A percentile compares a stretch with the other conserved stretches of the same genome.
These are phyloP conservation scores for Thermothielavioides terrestris DNA, from an alignment of 495 filamentous ascomycete genomes.

Conservation along the genomic window DNA sequence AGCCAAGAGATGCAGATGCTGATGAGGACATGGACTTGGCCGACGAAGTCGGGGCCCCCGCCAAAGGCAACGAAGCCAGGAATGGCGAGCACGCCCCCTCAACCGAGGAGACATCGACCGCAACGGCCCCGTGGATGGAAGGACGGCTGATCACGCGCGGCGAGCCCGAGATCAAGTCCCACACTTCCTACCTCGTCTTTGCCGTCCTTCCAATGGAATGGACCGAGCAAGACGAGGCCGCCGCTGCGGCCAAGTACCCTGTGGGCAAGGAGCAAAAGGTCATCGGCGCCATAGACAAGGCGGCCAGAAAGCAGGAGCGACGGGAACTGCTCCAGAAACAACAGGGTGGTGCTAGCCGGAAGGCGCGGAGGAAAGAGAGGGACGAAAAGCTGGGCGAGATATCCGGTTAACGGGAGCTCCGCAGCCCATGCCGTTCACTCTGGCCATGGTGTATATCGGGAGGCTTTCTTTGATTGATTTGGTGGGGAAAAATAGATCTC, in stretches of 20 bases:
- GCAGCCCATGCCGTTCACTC: too few species aligned
- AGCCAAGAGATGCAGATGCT: constrained; percentile 18
- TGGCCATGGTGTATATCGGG: too few species aligned
- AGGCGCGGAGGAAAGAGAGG: constrained; percentile 24
- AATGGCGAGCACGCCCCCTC: constrained; percentile 5
- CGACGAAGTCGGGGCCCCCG: constrained; percentile 8
- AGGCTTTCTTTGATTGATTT: too few species aligned
- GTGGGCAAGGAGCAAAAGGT: constrained; percentile 37
- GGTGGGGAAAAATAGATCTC: too few species aligned
- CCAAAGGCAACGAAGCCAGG: constrained; percentile 13
- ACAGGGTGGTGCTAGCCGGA: constrained; percentile 14
- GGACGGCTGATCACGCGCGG: constrained; percentile 69
- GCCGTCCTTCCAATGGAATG: constrained; percentile 79
- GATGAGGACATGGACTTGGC: constrained; percentile 22
- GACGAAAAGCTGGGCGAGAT: constrained; percentile 18
- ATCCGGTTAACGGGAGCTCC: not conserved
- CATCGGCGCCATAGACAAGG: constrained; percentile 45
- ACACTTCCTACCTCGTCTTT: constrained; percentile 94
- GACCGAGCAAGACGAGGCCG: constrained; percentile 73
- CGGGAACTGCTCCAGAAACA: constrained; percentile 33
- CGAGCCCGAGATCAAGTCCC: constrained; percentile 84
- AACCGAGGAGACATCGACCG: not conserved
- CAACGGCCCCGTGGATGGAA: constrained; percentile 37
- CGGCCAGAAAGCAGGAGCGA: constrained; percentile 40
- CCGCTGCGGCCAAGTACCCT: constrained; percentile 53